These are phyloP conservation scores for Naematelia encephala DNA, from an alignment of 768 basidiomycete genomes.

Conservation along the genomic window DNA sequence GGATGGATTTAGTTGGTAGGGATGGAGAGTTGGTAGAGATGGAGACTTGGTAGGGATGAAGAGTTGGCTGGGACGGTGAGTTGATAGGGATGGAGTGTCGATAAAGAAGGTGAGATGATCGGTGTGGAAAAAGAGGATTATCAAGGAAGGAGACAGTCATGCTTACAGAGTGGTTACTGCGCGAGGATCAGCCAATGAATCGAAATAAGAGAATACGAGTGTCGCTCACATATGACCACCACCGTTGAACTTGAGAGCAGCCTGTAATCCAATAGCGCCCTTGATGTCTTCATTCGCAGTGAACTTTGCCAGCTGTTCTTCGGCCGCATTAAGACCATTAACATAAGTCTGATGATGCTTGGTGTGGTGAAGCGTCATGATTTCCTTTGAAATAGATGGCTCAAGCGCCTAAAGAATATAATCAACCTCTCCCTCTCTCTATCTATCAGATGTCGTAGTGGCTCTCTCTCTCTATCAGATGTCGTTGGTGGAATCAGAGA, in stretches of 20 bases:
- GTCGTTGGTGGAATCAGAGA: not conserved
- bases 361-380: slow-evolving; percentile 90
- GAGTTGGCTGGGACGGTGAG: no score
- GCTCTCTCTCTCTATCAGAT: not conserved
- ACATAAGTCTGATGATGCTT: slow-evolving; percentile 97
- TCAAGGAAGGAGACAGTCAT: slow-evolving; percentile 51
- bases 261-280: slow-evolving; percentile 80
- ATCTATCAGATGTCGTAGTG: not conserved
- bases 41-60: no score
- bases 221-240: slow-evolving; percentile 62
- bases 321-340: slow-evolving; percentile 85
- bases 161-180: slow-evolving; percentile 58
- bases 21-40: no score
- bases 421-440: not conserved
- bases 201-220: not conserved
- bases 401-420: slow-evolving; percentile 60
- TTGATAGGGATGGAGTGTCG: no score
- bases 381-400: slow-evolving; percentile 85
- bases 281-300: slow-evolving; percentile 58
- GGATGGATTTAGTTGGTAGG: no score
- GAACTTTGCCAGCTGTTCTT: slow-evolving; percentile 65
- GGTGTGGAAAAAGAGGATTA: no score
- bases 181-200: slow-evolving; percentile 6
- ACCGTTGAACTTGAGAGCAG: slow-evolving; percentile 93
- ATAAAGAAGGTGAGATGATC: no score